A percentile compares a stretch with the other conserved stretches of the same genome.
Conservation (phyloP, 108 stramenopile genomes). For the Fragilariopsis cylindrus region DNA sequence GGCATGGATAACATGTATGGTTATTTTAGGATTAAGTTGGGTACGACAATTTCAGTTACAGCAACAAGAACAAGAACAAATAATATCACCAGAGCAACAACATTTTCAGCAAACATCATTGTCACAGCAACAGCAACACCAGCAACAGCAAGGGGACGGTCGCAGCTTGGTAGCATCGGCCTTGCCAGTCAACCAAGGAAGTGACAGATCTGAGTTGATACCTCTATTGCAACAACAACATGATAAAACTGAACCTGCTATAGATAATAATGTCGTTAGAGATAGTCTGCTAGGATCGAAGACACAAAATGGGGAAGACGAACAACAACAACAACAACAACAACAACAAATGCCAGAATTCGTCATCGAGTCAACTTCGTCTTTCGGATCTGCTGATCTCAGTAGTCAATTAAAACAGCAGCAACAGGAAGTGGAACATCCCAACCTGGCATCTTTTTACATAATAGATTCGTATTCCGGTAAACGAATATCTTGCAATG, state of each 20-base stretch:
- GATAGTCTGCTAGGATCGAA: neutral
- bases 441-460: constrained; percentile 34
- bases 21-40: constrained; percentile 41
- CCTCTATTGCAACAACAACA: constrained; percentile 5
- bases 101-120: neutral
- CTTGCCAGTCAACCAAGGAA: too few relatives aligned
- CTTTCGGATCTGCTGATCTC: constrained; percentile 8
- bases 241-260: neutral
- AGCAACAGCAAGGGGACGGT: neutral
- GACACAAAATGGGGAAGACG: neutral
- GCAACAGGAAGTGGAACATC: constrained; percentile 19
- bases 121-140: neutral
- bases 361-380: neutral
- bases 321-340: neutral
- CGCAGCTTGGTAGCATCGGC: neutral
- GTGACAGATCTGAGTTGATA: neutral
- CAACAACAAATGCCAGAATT: neutral
- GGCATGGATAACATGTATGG: constrained; percentile 71
- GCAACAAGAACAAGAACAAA: neutral
- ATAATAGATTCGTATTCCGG: constrained; percentile 43
- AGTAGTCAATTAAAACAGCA: neutral
- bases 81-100: neutral
- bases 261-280: neutral
- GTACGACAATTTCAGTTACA: constrained; percentile 7
- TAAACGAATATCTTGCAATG: constrained; percentile 53